These are phyloP conservation scores for Mycena venus DNA, from an alignment of 768 basidiomycete genomes.

Conservation along the genomic window DNA sequence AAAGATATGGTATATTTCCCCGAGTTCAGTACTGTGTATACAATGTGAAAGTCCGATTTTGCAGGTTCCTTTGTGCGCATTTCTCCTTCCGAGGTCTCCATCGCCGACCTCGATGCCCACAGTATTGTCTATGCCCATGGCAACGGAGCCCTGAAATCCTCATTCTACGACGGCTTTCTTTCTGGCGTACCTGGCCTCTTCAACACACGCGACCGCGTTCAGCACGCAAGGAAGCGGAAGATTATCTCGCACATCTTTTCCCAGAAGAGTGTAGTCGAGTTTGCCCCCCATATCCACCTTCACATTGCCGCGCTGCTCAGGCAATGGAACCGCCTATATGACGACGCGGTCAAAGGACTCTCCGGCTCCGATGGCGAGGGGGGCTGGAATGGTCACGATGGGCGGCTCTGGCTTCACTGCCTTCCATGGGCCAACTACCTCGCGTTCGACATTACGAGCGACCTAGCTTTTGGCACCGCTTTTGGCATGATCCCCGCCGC, in stretches of 20 bases:
- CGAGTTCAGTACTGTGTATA: conserved; percentile 76
- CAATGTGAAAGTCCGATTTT: no score
- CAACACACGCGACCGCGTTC: conserved; percentile 82
- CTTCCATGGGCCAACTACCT: conserved; percentile 76
- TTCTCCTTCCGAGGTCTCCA: conserved; percentile 83
- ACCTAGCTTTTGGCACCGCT: conserved; percentile 88
- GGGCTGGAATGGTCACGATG: conserved; percentile 74
- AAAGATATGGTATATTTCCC: conserved; percentile 70
- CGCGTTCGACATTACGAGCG: conserved; percentile 82
- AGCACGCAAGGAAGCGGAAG: conserved; percentile 92
- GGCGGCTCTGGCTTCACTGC: conserved; percentile 84
- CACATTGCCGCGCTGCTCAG: conserved; percentile 71
- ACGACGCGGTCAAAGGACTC: conserved; percentile 62
- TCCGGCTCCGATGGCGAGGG: conserved; percentile 73
- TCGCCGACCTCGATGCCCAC: conserved; percentile 84
- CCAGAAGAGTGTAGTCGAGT: conserved; percentile 87
- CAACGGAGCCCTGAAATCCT: conserved; percentile 81
- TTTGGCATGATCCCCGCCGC: conserved; percentile 89
- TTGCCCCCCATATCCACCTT: conserved; percentile 80
- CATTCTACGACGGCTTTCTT: conserved; percentile 87
- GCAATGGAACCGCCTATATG: conserved; percentile 85
- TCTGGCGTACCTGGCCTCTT: conserved; percentile 80
- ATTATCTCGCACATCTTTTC: conserved; percentile 90
- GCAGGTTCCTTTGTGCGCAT: conserved; percentile 73
- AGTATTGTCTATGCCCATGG: conserved; percentile 83